phyloP scores from a whole-genome alignment of 164 flowering plant species.

The Liriodendron chinense region DNA sequence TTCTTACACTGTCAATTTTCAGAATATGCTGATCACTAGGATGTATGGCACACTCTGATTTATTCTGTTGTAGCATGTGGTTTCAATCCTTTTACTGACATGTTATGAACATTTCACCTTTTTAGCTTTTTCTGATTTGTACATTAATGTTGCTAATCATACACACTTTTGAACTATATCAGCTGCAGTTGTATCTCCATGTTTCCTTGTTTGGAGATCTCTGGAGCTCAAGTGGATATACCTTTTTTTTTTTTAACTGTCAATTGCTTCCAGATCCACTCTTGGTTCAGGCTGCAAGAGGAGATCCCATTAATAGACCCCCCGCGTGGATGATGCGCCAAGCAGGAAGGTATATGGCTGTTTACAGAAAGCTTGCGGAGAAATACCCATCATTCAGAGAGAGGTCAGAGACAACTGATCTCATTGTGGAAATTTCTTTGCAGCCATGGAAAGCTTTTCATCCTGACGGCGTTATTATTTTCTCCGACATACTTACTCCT shows the following conservation, averaged over 20 bases:
- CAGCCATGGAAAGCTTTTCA: conserved; percentile 98
- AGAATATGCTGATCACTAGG: not conserved
- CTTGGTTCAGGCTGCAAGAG: conserved; percentile 92
- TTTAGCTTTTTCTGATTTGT: not conserved
- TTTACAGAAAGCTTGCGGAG: conserved; percentile 85
- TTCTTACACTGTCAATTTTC: no score
- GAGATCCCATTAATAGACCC: conserved; percentile 71
- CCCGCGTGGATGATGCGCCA: conserved; percentile 99
- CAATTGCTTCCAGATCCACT: conserved; percentile 59
- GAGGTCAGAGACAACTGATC: conserved; percentile 99
- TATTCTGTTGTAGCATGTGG: not conserved
- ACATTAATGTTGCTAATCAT: not conserved
- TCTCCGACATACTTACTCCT: conserved; percentile 98
- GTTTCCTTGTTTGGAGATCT: not conserved
- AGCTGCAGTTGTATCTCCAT: not conserved
- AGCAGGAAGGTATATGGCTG: conserved; percentile 99
- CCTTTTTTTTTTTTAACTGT: not conserved
- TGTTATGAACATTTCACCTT: not conserved
- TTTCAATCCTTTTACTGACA: not conserved
- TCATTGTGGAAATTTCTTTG: conserved; percentile 98
- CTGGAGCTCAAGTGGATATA: not conserved
- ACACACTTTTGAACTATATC: not conserved
- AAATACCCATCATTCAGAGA: conserved; percentile 92
- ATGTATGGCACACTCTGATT: not conserved
- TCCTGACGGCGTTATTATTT: conserved; percentile 95